Evolutionary conservation across 257 asterid genomes (phyloP).

Genomic region (Jacaranda copaia): DNA sequence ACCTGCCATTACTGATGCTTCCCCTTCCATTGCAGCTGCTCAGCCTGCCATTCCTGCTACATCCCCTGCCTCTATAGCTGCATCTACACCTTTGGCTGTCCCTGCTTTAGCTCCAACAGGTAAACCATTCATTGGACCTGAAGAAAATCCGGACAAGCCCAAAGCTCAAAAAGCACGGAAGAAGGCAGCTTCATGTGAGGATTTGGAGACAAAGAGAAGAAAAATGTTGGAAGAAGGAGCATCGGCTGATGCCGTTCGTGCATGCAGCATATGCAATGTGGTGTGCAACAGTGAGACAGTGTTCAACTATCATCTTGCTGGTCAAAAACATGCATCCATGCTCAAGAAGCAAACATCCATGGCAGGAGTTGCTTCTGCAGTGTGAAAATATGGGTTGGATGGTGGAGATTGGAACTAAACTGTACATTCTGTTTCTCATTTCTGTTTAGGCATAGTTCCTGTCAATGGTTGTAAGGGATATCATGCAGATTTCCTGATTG

Average conservation of each 20-base stretch:
- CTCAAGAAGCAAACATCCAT: slow-evolving; percentile 48
- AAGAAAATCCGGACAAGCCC: slow-evolving; percentile 52
- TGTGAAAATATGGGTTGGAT: slow-evolving; percentile 28
- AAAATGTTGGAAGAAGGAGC: slow-evolving; percentile 79
- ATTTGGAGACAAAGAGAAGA: slow-evolving; percentile 66
- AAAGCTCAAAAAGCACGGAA: slow-evolving; percentile 46
- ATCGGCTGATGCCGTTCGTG: slow-evolving; percentile 54
- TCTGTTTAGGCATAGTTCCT: slow-evolving; percentile 23
- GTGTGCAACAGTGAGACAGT: slow-evolving; percentile 83
- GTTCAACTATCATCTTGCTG: slow-evolving; percentile 63
- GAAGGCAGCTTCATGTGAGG: slow-evolving; percentile 51
- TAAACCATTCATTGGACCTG: slow-evolving; percentile 54
- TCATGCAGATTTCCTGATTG: background rate
- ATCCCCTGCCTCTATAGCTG: slow-evolving; percentile 28
- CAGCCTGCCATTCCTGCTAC: background rate
- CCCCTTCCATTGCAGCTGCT: background rate
- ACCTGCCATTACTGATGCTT: slow-evolving; percentile 13
- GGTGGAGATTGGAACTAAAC: slow-evolving; percentile 23
- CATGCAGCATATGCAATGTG: slow-evolving; percentile 68
- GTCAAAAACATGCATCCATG: slow-evolving; percentile 71
- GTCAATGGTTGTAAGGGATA: background rate
- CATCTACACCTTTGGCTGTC: slow-evolving; percentile 27
- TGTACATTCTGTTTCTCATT: slow-evolving; percentile 31
- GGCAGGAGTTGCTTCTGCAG: slow-evolving; percentile 43
- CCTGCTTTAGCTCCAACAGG: slow-evolving; percentile 16